Base-by-base conservation (phyloP, 495 filamentous ascomycete genomes). In the Pyrenula massariospora region DNA sequence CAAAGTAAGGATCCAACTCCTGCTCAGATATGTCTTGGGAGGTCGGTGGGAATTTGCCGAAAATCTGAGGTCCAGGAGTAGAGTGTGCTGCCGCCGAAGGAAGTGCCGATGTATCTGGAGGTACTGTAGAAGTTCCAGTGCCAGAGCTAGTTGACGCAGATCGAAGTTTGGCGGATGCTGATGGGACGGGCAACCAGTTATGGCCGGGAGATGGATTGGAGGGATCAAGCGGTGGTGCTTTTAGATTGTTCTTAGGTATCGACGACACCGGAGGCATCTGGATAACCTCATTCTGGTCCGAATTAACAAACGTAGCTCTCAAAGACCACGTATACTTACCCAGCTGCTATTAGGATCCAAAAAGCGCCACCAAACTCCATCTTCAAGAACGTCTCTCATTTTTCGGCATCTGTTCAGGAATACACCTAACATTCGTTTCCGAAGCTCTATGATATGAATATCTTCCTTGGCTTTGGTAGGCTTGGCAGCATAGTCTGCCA, bases 401-500 rank as follows among this genome's bases (percentile, higher is more conserved):
- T 80, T 77, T 50, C 89, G 80, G 68, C 93, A 98, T 25, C 93
- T 80, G 64, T 98, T 97, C 25, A 98, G 66, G 62, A 98, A 98
- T 2, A 96, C 91, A 25, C 85, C 84, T 47, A 98, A 68, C 93
- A 98, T 98, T 56, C 93, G 86, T 68, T 96, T 96, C 54, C 93
- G 81, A 47, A 96, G 76, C 59, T 98, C 93, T 57, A 98, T 98
- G 50, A 96, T 97, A 58, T 88, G 85, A 25, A 87, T 84, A 68
- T 98, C 94, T 70, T 97, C 93, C 69, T 96, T 98, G 24, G 93
- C 93, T 66, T 91, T 95, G 24, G 93, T 96, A 0, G 93, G 93
- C 60, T 95, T 96, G 20, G 94, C 91, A 22, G 93, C 93, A 68
- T 98, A 98, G 65, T 98, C 93, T 52, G 93, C 92, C 86, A 97